These are phyloP conservation scores for Phoma sp. DNA, from an alignment of 2,329 filamentous ascomycete genomes.

Conservation along the genomic window DNA sequence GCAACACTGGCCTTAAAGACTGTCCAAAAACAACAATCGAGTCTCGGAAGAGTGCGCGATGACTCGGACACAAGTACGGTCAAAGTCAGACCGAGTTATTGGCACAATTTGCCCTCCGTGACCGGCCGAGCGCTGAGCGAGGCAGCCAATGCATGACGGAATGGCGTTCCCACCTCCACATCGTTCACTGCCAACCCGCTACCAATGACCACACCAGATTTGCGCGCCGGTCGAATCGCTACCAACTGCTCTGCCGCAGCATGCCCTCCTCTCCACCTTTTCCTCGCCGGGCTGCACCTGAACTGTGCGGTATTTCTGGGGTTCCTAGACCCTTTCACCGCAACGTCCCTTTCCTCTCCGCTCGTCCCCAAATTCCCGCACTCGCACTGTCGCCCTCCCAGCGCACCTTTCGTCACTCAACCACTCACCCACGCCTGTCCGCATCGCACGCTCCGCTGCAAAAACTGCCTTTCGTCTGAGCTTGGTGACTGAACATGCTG, in stretches of 20 bases:
- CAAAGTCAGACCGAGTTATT: conserved; percentile 8
- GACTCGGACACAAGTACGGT: conserved; percentile 8
- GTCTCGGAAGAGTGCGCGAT: conserved; percentile 7
- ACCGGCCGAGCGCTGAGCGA: conserved; percentile 6
- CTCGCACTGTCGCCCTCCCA: conserved; percentile 2
- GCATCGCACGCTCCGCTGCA: neutral
- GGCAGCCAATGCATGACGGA: conserved; percentile 15
- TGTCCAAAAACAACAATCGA: neutral
- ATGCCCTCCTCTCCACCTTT: conserved; percentile 26
- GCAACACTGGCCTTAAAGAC: conserved; percentile 2
- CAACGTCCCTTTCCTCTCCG: conserved; percentile 15
- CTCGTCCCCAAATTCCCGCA: conserved; percentile 2
- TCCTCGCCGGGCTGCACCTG: conserved; percentile 22
- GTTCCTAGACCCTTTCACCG: conserved; percentile 28
- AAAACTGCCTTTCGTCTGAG: neutral
- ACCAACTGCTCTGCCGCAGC: conserved; percentile 19
- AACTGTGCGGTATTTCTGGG: conserved; percentile 29
- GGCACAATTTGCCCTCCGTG: conserved; percentile 11
- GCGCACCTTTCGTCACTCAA: neutral
- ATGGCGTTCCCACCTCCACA: conserved; percentile 28
- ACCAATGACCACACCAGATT: conserved; percentile 23
- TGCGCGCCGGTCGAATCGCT: conserved; percentile 18
- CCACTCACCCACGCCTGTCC: neutral
- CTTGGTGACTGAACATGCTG: conserved; percentile 32
- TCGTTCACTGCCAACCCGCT: conserved; percentile 16